A percentile compares a stretch with the other conserved stretches of the same genome.
These are phyloP conservation scores for Acacia concinna DNA, from an alignment of 331 rosid genomes.

Conservation along the genomic window DNA sequence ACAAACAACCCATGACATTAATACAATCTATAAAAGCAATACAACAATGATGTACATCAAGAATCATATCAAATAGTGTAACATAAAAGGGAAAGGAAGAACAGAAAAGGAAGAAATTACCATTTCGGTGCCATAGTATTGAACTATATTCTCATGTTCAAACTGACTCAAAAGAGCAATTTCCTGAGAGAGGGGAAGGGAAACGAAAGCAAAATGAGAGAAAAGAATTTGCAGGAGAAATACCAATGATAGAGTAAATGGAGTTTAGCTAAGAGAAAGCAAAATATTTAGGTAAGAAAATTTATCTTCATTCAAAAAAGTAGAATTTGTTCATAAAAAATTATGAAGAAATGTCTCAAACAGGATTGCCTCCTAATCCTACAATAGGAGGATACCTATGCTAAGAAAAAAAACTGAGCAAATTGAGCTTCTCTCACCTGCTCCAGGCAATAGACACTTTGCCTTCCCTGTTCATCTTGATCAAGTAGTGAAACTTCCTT, in stretches of 20 bases:
- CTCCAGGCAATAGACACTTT: constrained; percentile 78
- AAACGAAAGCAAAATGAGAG: constrained; percentile 22
- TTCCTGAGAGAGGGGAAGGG: constrained; percentile 51
- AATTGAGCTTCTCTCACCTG: constrained; percentile 55
- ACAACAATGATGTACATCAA: constrained; percentile 23
- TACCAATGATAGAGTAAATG: constrained; percentile 34
- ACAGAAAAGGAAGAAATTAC: constrained; percentile 44
- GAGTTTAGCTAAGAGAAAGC: constrained; percentile 4
- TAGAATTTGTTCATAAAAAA: constrained; percentile 12
- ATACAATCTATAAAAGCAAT: constrained; percentile 16
- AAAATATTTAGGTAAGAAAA: constrained; percentile 1
- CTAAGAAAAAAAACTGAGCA: background rate
- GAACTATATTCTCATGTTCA: constrained; percentile 93
- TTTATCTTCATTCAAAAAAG: background rate
- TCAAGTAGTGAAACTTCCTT: constrained; percentile 98
- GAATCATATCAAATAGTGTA: constrained; percentile 10
- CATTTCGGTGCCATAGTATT: constrained; percentile 81
- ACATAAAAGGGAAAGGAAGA: constrained; percentile 12
- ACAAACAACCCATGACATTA: background rate
- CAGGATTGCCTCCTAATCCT: background rate
- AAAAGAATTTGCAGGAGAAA: constrained; percentile 6
- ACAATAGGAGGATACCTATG: background rate
- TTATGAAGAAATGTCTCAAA: constrained; percentile 4
- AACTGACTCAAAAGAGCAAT: constrained; percentile 86
- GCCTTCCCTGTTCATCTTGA: constrained; percentile 78